Percentiles rank a stretch among this genome's conserved stretches.
phyloP scores from a whole-genome alignment of 2,329 filamentous ascomycete genomes.

The Pyrenophora graminea region DNA sequence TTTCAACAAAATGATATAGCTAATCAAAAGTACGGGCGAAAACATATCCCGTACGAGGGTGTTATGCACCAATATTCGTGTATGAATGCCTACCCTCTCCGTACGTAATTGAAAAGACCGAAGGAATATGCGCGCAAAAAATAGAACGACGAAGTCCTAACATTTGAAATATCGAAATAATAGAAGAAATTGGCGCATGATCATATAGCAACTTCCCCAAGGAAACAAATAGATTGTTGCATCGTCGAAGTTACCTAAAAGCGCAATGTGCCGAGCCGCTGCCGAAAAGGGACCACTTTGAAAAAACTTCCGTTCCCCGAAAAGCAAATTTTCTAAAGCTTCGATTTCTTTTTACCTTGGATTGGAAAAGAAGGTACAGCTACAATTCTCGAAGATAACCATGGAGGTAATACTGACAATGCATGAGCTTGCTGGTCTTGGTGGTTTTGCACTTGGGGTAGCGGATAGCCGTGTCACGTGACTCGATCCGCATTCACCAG shows the following conservation, averaged over 20 bases:
- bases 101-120: no score
- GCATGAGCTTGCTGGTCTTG: slow-evolving; percentile 9
- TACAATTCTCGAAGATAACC: not conserved
- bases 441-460: slow-evolving; percentile 7
- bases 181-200: no score
- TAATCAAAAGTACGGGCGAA: no score
- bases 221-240: not conserved
- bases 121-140: no score
- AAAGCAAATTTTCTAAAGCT: slow-evolving; percentile 2
- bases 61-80: no score
- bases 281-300: slow-evolving; percentile 16
- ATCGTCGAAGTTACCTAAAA: slow-evolving; percentile 15
- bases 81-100: no score
- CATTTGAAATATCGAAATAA: not conserved
- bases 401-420: slow-evolving; percentile 14
- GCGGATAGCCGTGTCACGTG: slow-evolving; percentile 14
- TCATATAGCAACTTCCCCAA: no score
- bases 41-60: no score
- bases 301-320: slow-evolving; percentile 19
- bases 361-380: slow-evolving; percentile 9
- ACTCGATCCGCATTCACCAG: slow-evolving; percentile 7
- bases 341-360: not conserved
- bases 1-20: no score
- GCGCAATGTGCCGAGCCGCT: slow-evolving; percentile 23
- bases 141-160: no score